These are phyloP conservation scores for Sanguinoderma infundibulare DNA, from an alignment of 1,284 basidiomycete species.

Conservation along the genomic window DNA sequence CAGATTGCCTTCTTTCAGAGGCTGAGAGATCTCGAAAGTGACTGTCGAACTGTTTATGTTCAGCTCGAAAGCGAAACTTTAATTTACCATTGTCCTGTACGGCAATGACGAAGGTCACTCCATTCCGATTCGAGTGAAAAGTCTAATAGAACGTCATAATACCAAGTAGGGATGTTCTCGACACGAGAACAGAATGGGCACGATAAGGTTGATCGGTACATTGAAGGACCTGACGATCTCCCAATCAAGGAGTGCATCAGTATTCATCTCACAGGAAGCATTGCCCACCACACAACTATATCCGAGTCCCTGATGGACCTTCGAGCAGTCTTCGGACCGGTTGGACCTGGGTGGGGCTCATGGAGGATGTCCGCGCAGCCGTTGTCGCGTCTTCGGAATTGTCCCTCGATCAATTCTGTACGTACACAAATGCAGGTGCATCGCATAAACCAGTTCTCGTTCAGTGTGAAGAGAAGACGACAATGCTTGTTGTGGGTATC, in stretches of 20 bases:
- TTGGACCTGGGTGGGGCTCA: too few species aligned
- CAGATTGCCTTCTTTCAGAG: too few species aligned
- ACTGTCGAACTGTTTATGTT: too few species aligned
- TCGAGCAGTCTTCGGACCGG: not conserved
- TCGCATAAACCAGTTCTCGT: too few species aligned
- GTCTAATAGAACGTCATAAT: not conserved
- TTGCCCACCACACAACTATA: not conserved
- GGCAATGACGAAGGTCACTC: not conserved
- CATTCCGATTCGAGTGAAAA: not conserved
- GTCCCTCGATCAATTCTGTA: too few species aligned
- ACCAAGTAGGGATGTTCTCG: not conserved
- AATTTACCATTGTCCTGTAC: not conserved
- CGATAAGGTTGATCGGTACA: not conserved
- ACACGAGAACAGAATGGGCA: not conserved
- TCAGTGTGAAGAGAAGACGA: too few species aligned
- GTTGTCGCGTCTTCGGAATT: too few species aligned
- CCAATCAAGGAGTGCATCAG: not conserved
- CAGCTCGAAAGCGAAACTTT: too few species aligned
- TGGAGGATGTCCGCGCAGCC: too few species aligned
- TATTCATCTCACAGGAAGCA: not conserved
- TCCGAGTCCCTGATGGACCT: not conserved
- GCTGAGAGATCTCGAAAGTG: too few species aligned
- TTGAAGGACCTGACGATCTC: not conserved
- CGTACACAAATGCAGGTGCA: too few species aligned
- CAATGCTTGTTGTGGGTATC: too few species aligned